Evolutionary conservation across 768 basidiomycete genomes (phyloP).

Genomic region (Agaricus subrufescens): DNA sequence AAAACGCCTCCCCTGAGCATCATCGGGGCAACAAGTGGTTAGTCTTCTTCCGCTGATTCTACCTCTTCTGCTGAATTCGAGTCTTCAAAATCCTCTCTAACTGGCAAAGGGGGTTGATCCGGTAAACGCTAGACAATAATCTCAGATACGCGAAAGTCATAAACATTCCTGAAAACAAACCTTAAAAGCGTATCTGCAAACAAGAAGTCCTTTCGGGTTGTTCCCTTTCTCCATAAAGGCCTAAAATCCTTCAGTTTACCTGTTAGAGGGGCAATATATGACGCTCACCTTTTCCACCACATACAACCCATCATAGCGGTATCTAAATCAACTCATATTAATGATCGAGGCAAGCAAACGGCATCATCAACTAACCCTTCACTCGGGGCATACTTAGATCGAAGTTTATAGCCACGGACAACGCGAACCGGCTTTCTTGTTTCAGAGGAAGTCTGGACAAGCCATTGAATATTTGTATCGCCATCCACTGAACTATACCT

Average conservation of each 20-base stretch:
- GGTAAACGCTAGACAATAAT: slow-evolving; percentile 41
- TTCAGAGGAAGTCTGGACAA: slow-evolving; percentile 62
- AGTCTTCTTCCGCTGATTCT: background rate
- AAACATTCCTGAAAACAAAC: slow-evolving; percentile 30
- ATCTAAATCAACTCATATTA: slow-evolving; percentile 35
- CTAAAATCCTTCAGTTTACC: slow-evolving; percentile 24
- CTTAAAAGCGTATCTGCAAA: slow-evolving; percentile 86
- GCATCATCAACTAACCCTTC: slow-evolving; percentile 53
- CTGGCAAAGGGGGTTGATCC: slow-evolving; percentile 48
- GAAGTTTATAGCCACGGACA: slow-evolving; percentile 77
- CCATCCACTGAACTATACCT: background rate
- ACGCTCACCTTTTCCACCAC: slow-evolving; percentile 58
- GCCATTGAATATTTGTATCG: background rate
- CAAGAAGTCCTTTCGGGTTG: slow-evolving; percentile 62
- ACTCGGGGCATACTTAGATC: slow-evolving; percentile 68
- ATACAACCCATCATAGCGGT: slow-evolving; percentile 91
- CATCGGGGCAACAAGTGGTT: background rate
- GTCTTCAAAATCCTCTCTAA: slow-evolving; percentile 19
- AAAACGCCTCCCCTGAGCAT: background rate
- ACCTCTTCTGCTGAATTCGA: slow-evolving; percentile 3
- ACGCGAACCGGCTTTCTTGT: slow-evolving; percentile 83
- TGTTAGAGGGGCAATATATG: background rate
- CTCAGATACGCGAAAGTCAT: background rate
- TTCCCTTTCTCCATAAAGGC: slow-evolving; percentile 74
- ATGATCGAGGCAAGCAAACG: too few species aligned